Percentiles rank a stretch among this genome's conserved stretches.
phyloP scores from a whole-genome alignment of 2,329 filamentous ascomycete species.

The Shiraia sp. region DNA sequence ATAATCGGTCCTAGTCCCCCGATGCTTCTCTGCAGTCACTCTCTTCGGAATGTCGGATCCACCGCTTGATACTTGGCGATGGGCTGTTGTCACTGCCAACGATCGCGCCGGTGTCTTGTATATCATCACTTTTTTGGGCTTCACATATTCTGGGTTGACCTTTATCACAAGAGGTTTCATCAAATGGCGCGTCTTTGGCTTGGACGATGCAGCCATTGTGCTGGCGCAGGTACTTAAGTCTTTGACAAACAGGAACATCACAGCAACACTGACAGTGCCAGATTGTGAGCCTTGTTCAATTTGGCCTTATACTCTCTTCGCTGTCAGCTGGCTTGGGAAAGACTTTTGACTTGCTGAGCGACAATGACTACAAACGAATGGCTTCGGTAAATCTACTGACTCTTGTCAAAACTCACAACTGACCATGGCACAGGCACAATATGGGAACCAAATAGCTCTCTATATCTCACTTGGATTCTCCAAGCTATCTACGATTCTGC shows the following conservation, averaged over 20 bases:
- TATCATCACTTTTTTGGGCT: slow-evolving; percentile 25
- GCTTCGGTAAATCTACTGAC: slow-evolving; percentile 15
- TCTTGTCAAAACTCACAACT: not conserved
- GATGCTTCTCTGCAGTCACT: not conserved
- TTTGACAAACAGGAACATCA: not conserved
- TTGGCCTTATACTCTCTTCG: slow-evolving; percentile 21
- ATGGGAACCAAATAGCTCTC: slow-evolving; percentile 22
- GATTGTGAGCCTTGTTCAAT: slow-evolving; percentile 19
- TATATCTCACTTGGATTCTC: slow-evolving; percentile 32
- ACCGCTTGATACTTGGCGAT: slow-evolving; percentile 11
- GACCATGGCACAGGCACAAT: slow-evolving; percentile 11
- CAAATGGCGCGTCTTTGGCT: slow-evolving; percentile 30
- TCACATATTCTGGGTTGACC: slow-evolving; percentile 28
- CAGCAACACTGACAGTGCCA: slow-evolving; percentile 8
- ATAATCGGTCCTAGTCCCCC: slow-evolving; percentile 5
- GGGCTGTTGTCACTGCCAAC: slow-evolving; percentile 24
- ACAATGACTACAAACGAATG: slow-evolving; percentile 21
- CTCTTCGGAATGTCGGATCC: slow-evolving; percentile 11
- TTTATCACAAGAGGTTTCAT: slow-evolving; percentile 29
- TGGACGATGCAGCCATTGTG: slow-evolving; percentile 27
- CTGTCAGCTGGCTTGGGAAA: slow-evolving; percentile 28
- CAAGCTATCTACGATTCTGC: slow-evolving; percentile 30
- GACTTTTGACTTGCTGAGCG: slow-evolving; percentile 17
- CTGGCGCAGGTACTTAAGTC: slow-evolving; percentile 25
- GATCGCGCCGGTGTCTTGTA: slow-evolving; percentile 32